Conservation (phyloP, 2,329 filamentous ascomycete genomes). For the Raffaelea deltoideospora region DNA sequence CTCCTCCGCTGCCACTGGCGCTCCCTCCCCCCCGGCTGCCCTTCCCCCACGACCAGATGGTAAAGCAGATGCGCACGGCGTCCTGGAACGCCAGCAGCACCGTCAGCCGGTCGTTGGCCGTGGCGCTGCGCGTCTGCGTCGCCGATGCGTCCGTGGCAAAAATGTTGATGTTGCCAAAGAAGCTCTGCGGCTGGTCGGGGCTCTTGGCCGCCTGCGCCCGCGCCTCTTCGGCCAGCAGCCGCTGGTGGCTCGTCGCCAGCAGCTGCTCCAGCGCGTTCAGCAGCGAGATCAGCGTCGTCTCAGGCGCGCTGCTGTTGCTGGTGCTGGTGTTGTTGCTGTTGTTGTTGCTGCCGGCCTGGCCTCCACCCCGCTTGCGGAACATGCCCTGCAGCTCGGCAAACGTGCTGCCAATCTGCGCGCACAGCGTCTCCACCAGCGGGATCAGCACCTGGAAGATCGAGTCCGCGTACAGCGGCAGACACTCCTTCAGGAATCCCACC, state of each 20-base stretch:
- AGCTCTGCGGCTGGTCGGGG: constrained; percentile 69
- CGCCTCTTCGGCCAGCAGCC: constrained; percentile 61
- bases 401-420: constrained; percentile 55
- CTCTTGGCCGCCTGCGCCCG: constrained; percentile 54
- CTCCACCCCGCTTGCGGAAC: no score
- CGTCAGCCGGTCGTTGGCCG: constrained; percentile 86
- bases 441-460: constrained; percentile 83
- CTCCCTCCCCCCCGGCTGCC: no score
- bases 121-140: constrained; percentile 61
- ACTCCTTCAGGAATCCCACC: constrained; percentile 72
- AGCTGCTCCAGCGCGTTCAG: constrained; percentile 90
- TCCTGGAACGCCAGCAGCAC: constrained; percentile 96
- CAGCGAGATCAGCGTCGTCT: constrained; percentile 65
- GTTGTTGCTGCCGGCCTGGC: background rate
- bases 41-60: constrained; percentile 97
- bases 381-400: constrained; percentile 56
- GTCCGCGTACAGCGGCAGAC: constrained; percentile 68
- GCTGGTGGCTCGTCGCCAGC: constrained; percentile 73
- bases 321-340: background rate
- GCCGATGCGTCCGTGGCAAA: constrained; percentile 72
- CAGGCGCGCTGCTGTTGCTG: constrained; percentile 30
- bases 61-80: constrained; percentile 79
- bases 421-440: constrained; percentile 81
- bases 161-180: constrained; percentile 90
- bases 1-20: no score